Evolutionary conservation across 257 asterid genomes (phyloP).

Genomic region (Nicotiana undulata): DNA sequence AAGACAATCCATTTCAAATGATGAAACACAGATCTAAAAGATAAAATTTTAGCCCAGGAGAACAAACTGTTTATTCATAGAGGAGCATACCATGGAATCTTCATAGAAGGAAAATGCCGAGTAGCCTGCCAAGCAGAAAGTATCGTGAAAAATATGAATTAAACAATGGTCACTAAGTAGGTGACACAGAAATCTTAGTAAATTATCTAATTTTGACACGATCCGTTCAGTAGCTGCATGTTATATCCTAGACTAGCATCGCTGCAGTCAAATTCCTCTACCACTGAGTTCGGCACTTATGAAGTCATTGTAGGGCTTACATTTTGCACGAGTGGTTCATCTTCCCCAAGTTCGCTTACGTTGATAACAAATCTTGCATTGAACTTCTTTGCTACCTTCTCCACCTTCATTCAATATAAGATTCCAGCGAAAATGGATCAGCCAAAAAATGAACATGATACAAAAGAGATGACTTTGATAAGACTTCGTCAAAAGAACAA

Average conservation of each 20-base stretch:
- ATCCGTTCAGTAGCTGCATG: slow-evolving; percentile 9
- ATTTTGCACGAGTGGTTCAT: slow-evolving; percentile 45
- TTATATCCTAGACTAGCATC: background rate
- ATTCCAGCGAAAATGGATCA: background rate
- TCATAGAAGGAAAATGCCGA: slow-evolving; percentile 24
- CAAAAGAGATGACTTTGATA: background rate
- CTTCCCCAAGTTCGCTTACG: slow-evolving; percentile 48
- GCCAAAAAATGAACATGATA: background rate
- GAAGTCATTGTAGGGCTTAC: slow-evolving; percentile 27
- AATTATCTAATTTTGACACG: background rate
- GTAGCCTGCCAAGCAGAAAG: slow-evolving; percentile 35
- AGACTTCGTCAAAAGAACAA: background rate
- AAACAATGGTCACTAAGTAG: background rate
- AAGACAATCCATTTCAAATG: slow-evolving; percentile 5
- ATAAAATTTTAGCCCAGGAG: background rate
- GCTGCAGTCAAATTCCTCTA: background rate
- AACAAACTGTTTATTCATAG: background rate
- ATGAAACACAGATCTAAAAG: background rate
- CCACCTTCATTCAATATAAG: slow-evolving; percentile 38
- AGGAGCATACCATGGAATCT: slow-evolving; percentile 45
- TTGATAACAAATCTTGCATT: slow-evolving; percentile 37
- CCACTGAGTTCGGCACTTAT: background rate
- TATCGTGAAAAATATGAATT: background rate
- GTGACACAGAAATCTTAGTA: background rate
- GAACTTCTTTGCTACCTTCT: slow-evolving; percentile 33